Conservation (phyloP, 2,329 filamentous ascomycete genomes). For the Aspergillus transmontanensis region DNA sequence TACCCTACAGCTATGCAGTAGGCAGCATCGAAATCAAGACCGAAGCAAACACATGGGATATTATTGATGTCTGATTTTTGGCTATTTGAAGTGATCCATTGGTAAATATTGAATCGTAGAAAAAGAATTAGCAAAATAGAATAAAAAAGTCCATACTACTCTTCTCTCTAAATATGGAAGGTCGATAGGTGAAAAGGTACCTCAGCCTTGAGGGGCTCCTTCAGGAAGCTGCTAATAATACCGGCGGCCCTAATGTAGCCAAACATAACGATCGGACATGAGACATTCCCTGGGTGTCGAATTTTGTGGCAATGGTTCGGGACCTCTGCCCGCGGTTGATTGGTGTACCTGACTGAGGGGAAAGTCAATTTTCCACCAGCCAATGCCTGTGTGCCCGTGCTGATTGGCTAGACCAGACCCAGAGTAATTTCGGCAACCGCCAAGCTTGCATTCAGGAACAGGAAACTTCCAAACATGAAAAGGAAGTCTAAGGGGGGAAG, state of each 20-base stretch:
- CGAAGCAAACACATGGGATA: not conserved
- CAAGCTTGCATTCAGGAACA: conserved; percentile 31
- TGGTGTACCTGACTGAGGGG: conserved; percentile 34
- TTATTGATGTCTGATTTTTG: not conserved
- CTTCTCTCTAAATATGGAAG: not conserved
- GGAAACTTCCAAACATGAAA: conserved; percentile 25
- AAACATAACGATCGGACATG: conserved; percentile 20
- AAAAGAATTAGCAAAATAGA: not conserved
- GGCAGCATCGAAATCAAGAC: not conserved
- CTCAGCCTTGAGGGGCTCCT: not conserved
- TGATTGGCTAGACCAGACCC: conserved; percentile 28
- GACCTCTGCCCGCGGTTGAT: conserved; percentile 21
- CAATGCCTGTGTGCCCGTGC: conserved; percentile 5
- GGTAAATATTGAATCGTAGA: not conserved
- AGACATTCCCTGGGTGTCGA: conserved; percentile 19
- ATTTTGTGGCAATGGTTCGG: conserved; percentile 21
- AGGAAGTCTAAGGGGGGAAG: conserved; percentile 6
- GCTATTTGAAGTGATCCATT: not conserved
- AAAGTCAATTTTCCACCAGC: conserved; percentile 14
- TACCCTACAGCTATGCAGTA: not conserved
- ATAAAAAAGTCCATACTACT: not conserved
- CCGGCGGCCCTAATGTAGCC: not conserved
- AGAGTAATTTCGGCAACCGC: conserved; percentile 29
- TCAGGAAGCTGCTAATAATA: conserved; percentile 13
- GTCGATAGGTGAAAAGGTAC: not conserved